A percentile compares a stretch with the other conserved stretches of the same genome.
Evolutionary conservation across 805 yeast genomes (phyloP).

Genomic region (Wickerhamomyces ciferrii): DNA sequence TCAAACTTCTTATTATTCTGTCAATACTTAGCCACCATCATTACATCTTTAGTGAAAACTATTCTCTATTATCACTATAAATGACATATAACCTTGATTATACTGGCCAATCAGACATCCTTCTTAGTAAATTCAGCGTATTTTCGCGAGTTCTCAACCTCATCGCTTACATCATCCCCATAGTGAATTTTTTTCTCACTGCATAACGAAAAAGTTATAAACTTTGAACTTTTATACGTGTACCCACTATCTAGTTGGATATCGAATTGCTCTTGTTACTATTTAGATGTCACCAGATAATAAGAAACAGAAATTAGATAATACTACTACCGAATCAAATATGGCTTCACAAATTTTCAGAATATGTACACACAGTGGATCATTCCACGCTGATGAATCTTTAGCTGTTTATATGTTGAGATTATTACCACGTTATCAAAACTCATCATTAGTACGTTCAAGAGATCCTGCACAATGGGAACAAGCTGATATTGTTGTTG

Average conservation of each 20-base stretch:
- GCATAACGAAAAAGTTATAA: neutral
- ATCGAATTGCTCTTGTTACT: too few species aligned
- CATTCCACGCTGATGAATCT: slow-evolving; percentile 96
- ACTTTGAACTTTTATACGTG: neutral
- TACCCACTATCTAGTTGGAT: too few species aligned
- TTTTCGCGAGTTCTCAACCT: neutral
- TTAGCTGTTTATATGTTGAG: slow-evolving; percentile 86
- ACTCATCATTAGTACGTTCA: slow-evolving; percentile 73
- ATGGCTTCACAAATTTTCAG: slow-evolving; percentile 30
- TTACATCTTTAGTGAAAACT: too few species aligned
- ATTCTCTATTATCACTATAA: too few species aligned
- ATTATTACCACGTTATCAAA: slow-evolving; percentile 59
- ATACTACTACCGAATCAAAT: slow-evolving; percentile 2
- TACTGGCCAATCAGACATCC: neutral
- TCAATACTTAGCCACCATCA: too few species aligned
- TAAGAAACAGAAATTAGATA: slow-evolving; percentile 24
- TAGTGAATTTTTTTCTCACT: neutral
- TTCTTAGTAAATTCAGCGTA: neutral
- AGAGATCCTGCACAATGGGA: slow-evolving; percentile 83
- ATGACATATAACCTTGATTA: too few species aligned
- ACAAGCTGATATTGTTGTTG: slow-evolving; percentile 85
- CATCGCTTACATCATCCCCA: neutral
- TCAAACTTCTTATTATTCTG: too few species aligned
- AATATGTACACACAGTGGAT: slow-evolving; percentile 89
- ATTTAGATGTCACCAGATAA: slow-evolving; percentile 4